These are phyloP conservation scores for Helicostylum pulchrum DNA, from an alignment of 192 early-diverging fungal genomes.

Conservation along the genomic window DNA sequence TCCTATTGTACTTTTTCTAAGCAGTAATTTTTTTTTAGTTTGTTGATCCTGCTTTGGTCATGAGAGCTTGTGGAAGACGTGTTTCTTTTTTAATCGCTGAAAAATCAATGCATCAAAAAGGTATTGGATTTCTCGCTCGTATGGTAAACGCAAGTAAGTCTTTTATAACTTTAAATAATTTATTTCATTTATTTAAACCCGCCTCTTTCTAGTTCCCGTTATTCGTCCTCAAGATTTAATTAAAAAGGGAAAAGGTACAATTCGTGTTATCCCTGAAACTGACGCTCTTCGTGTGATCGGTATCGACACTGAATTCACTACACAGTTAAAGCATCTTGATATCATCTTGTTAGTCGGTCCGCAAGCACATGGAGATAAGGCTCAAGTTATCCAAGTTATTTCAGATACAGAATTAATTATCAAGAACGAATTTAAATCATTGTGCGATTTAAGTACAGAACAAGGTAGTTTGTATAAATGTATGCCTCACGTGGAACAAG, in stretches of 20 bases:
- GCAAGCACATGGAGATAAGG: constrained; percentile 40
- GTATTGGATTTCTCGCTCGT: constrained; percentile 80
- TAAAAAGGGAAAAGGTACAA: constrained; percentile 61
- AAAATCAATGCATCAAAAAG: constrained; percentile 82
- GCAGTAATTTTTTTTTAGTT: constrained; percentile 56
- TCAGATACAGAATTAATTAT: constrained; percentile 79
- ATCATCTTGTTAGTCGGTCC: constrained; percentile 58
- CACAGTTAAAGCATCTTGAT: constrained; percentile 57
- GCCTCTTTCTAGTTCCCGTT: too few species aligned
- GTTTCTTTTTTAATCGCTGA: constrained; percentile 83
- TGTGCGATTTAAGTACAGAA: constrained; percentile 44
- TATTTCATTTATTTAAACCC: too few species aligned
- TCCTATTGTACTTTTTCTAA: background rate
- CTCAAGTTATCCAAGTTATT: constrained; percentile 70
- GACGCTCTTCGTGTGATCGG: constrained; percentile 69
- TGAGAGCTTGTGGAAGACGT: constrained; percentile 72
- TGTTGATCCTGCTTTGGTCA: constrained; percentile 88
- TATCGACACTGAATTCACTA: constrained; percentile 62
- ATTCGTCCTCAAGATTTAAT: constrained; percentile 88
- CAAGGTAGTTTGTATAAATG: constrained; percentile 60
- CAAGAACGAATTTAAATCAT: constrained; percentile 71
- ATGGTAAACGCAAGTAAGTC: constrained; percentile 76
- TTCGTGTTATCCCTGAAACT: constrained; percentile 59
- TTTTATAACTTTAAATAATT: too few species aligned
- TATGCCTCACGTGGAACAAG: constrained; percentile 86